Evolutionary conservation across 2,329 filamentous ascomycete species (phyloP).

Genomic region (Aspergillus luchuensis): DNA sequence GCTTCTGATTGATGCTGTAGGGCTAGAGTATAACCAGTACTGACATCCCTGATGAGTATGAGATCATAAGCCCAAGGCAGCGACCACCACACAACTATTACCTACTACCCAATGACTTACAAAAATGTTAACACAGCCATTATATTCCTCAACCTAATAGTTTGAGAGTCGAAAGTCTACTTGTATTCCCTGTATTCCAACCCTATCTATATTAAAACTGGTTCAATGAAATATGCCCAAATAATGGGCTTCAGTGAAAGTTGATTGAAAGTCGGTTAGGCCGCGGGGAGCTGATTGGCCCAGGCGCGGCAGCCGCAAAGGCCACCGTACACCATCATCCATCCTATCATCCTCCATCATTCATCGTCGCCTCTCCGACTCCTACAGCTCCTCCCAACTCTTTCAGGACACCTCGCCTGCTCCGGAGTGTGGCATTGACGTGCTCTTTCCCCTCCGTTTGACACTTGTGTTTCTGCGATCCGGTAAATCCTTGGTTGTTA

Average conservation of each 20-base stretch:
- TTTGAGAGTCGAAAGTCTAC: no score
- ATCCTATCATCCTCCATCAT: constrained; percentile 19
- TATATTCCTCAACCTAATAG: background rate
- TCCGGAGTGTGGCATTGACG: constrained; percentile 14
- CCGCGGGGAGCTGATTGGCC: constrained; percentile 38
- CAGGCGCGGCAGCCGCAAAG: constrained; percentile 32
- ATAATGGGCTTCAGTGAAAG: background rate
- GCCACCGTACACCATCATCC: constrained; percentile 40
- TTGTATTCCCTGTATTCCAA: background rate
- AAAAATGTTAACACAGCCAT: background rate
- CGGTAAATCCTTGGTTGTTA: constrained; percentile 16
- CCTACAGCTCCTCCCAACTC: constrained; percentile 15
- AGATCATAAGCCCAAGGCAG: constrained; percentile 10
- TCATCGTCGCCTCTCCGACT: constrained; percentile 14
- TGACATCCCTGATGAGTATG: background rate
- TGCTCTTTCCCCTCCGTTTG: constrained; percentile 11
- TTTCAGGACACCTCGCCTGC: constrained; percentile 19
- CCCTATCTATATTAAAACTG: no score
- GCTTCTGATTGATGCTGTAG: no score
- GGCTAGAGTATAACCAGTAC: no score
- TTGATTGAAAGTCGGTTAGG: constrained; percentile 19
- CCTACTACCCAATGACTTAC: background rate
- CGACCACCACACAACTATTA: background rate
- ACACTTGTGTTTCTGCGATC: background rate
- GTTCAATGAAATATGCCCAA: background rate